Evolutionary conservation across 2,329 filamentous ascomycete genomes (phyloP).

Genomic region (Cercospora sp.): DNA sequence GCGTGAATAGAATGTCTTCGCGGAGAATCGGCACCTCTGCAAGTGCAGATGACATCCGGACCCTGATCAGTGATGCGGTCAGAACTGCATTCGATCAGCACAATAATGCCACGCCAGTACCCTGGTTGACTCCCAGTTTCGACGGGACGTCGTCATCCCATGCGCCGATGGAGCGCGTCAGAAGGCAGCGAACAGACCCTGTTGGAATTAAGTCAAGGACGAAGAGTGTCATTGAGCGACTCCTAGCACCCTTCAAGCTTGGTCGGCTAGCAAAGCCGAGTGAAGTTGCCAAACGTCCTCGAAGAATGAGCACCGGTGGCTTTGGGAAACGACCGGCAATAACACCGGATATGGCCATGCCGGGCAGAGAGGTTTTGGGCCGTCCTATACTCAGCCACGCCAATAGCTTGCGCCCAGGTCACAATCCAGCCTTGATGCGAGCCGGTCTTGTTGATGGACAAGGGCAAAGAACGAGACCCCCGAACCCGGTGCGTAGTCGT

Average conservation of each 20-base stretch:
- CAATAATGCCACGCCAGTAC: neutral
- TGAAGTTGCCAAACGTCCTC: conserved; percentile 4
- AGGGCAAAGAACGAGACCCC: neutral
- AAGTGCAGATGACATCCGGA: neutral
- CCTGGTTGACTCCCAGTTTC: neutral
- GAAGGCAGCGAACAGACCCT: neutral
- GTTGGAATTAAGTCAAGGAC: neutral
- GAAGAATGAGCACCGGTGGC: conserved; percentile 9
- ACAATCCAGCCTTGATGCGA: neutral
- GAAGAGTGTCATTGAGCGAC: neutral
- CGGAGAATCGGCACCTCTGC: neutral
- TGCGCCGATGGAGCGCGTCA: neutral
- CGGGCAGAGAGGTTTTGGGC: neutral
- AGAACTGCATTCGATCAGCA: neutral
- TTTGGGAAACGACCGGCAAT: neutral
- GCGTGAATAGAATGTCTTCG: neutral
- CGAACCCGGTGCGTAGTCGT: neutral
- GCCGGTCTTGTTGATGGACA: neutral
- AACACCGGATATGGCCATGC: neutral
- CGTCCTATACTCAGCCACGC: conserved; percentile 2
- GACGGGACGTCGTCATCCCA: neutral
- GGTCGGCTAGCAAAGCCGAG: neutral
- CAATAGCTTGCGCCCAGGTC: conserved; percentile 11
- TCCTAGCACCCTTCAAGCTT: conserved; percentile 7
- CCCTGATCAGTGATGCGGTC: neutral